Percentiles rank a stretch among this genome's conserved stretches.
These are phyloP conservation scores for Xylariales sp. DNA, from an alignment of 2,329 filamentous ascomycete genomes.

Conservation along the genomic window DNA sequence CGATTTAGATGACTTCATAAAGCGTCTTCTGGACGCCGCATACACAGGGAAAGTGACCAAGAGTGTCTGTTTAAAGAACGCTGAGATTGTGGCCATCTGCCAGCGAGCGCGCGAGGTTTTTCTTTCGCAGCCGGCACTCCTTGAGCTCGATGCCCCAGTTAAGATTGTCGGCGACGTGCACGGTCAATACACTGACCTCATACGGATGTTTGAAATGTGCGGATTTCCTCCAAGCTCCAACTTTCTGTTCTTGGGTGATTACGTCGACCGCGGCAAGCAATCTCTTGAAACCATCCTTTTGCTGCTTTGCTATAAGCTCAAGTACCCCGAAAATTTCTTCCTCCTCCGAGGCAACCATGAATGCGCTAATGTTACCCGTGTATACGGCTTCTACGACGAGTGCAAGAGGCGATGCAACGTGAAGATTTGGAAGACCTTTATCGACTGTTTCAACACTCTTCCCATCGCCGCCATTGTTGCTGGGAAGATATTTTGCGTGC, in stretches of 20 bases:
- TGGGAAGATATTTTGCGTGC: conserved; percentile 96
- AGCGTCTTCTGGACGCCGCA: conserved; percentile 85
- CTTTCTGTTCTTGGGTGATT: conserved; percentile 92
- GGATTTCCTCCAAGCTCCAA: conserved; percentile 90
- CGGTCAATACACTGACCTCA: conserved; percentile 92
- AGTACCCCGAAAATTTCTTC: conserved; percentile 97
- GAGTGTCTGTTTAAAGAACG: conserved; percentile 94
- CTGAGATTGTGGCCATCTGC: conserved; percentile 93
- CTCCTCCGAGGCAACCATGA: conserved; percentile 92
- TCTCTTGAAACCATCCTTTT: conserved; percentile 92
- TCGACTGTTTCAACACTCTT: conserved; percentile 93
- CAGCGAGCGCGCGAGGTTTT: conserved; percentile 84
- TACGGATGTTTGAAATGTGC: conserved; percentile 98
- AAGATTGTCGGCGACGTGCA: conserved; percentile 98
- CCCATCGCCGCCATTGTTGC: conserved; percentile 96
- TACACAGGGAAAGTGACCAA: conserved; percentile 98
- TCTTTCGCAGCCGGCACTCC: conserved; percentile 82
- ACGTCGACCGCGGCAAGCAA: conserved; percentile 95
- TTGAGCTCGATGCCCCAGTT: conserved; percentile 90
- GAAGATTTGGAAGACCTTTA: conserved; percentile 97
- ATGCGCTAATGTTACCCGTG: conserved; percentile 90
- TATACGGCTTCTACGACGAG: conserved; percentile 97
- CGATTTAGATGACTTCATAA: conserved; percentile 96
- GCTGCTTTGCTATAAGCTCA: conserved; percentile 92
- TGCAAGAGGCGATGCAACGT: conserved; percentile 96